A percentile compares a stretch with the other conserved stretches of the same genome.
Conservation (phyloP, 345 rosid genomes). For the Salix brachista region DNA sequence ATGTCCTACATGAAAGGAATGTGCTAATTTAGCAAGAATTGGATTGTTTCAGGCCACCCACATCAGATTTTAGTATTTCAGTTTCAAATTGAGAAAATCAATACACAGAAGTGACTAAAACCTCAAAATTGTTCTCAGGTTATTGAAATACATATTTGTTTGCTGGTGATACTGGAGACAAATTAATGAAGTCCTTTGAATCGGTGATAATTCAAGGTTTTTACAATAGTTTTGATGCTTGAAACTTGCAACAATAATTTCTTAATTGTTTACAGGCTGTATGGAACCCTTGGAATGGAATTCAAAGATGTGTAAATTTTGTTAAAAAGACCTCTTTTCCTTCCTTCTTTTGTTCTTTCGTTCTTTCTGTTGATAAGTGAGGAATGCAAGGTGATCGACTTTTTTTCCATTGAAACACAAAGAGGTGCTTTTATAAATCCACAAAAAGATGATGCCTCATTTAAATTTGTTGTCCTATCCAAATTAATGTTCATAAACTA, state of each 20-base stretch:
- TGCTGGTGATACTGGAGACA: background rate
- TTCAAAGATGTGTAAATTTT: too few relatives aligned
- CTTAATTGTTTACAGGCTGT: background rate
- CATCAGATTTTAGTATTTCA: background rate
- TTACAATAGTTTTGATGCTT: background rate
- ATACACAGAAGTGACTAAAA: background rate
- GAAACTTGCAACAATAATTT: background rate
- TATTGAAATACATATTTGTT: background rate
- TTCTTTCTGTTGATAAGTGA: too few relatives aligned
- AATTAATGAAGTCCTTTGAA: background rate
- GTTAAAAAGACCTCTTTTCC: too few relatives aligned
- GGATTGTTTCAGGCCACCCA: background rate
- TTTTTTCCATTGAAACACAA: background rate
- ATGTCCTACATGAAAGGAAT: conserved; percentile 52
- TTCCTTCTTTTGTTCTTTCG: too few relatives aligned
- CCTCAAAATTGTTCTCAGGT: background rate
- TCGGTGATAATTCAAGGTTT: background rate
- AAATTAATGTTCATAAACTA: background rate
- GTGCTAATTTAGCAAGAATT: conserved; percentile 3
- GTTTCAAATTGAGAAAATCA: background rate
- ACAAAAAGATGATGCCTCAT: too few relatives aligned
- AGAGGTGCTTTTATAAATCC: background rate
- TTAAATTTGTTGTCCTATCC: background rate
- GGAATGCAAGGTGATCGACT: background rate
- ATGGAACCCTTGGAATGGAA: too few relatives aligned